Evolutionary conservation across 352 stramenopile genomes (phyloP).

Genomic region (Phytophthora tubulina): DNA sequence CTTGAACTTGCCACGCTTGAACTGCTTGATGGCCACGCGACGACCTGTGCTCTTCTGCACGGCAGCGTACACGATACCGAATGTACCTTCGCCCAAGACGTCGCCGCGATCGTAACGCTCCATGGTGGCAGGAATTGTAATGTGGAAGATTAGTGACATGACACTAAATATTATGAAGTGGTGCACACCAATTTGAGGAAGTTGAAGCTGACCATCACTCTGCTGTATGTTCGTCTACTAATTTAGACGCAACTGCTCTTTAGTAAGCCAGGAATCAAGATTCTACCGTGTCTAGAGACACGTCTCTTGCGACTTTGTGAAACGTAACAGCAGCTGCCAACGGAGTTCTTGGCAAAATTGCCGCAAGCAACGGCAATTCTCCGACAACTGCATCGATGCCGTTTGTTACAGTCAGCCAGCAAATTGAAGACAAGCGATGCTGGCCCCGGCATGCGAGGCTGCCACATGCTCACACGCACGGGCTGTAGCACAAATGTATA

Average conservation of each 20-base stretch:
- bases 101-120: constrained; percentile 82
- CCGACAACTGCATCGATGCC: background rate
- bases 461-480: no score
- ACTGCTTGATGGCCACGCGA: constrained; percentile 88
- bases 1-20: constrained; percentile 91
- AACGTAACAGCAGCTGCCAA: no score
- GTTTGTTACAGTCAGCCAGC: background rate
- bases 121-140: constrained; percentile 47
- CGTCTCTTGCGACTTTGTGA: no score
- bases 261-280: no score
- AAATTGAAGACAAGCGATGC: no score
- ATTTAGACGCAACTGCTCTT: no score
- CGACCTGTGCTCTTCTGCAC: constrained; percentile 79
- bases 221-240: background rate
- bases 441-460: no score
- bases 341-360: background rate
- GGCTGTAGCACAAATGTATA: no score
- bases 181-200: constrained; percentile 13
- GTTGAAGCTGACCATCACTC: constrained; percentile 34
- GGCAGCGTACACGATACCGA: constrained; percentile 88
- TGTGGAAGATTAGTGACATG: constrained; percentile 11
- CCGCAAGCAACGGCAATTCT: constrained; percentile 10
- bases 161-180: constrained; percentile 6
- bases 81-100: constrained; percentile 88
- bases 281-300: background rate